These are phyloP conservation scores for Pichia sp. DNA, from an alignment of 1,139 yeast genomes.

Conservation along the genomic window DNA sequence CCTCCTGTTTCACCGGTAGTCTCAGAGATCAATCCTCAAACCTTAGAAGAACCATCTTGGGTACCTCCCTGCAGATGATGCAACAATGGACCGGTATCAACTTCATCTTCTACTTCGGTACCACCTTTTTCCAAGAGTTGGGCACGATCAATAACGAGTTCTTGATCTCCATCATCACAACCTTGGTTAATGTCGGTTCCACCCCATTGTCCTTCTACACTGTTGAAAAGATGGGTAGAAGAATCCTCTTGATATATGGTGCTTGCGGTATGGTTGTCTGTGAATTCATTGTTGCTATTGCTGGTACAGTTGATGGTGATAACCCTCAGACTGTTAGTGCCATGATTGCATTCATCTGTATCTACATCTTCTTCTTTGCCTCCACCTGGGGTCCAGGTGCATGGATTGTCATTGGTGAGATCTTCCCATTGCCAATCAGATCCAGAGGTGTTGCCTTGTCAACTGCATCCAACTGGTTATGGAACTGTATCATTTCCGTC, in stretches of 20 bases:
- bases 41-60: constrained; percentile 33
- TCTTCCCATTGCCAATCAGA: constrained; percentile 56
- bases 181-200: constrained; percentile 57
- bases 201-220: constrained; percentile 34
- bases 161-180: constrained; percentile 50
- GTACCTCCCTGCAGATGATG: constrained; percentile 45
- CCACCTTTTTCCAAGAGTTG: constrained; percentile 52
- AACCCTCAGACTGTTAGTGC: constrained; percentile 30
- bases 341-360: constrained; percentile 48
- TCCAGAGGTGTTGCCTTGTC: constrained; percentile 40
- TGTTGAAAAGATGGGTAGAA: constrained; percentile 50
- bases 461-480: constrained; percentile 38
- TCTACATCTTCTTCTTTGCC: constrained; percentile 54
- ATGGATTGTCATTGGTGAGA: constrained; percentile 56
- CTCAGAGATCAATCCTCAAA: constrained; percentile 33
- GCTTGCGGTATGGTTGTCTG: constrained; percentile 57
- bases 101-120: constrained; percentile 67
- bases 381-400: constrained; percentile 45
- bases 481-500: constrained; percentile 37
- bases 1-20: constrained; percentile 34
- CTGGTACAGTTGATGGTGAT: constrained; percentile 43
- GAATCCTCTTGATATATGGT: constrained; percentile 48
- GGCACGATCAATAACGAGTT: constrained; percentile 49
- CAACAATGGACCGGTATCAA: constrained; percentile 75
- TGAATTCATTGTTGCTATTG: constrained; percentile 56